Conservation (phyloP, 1,284 basidiomycete species). For the Laetiporus sulphureus region DNA sequence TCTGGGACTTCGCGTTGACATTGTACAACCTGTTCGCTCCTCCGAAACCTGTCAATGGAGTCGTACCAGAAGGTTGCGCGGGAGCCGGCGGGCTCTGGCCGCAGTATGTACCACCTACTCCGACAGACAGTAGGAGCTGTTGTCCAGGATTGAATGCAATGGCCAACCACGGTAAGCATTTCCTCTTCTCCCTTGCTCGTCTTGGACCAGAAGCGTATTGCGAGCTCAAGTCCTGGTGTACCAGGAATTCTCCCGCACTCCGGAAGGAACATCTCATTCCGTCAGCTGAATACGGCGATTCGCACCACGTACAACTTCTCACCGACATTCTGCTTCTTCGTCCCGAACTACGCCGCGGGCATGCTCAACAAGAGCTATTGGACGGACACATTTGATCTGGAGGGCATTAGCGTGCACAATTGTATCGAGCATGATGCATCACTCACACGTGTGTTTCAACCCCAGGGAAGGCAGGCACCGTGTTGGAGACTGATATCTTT, state of each 20-base stretch:
- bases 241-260: conserved; percentile 64
- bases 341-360: conserved; percentile 50
- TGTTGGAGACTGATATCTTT: not conserved
- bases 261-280: conserved; percentile 62
- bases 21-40: conserved; percentile 49
- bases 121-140: conserved; percentile 59
- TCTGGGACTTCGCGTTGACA: conserved; percentile 42
- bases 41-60: conserved; percentile 40
- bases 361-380: conserved; percentile 50
- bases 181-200: too few relatives aligned
- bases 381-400: conserved; percentile 54
- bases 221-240: too few relatives aligned
- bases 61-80: conserved; percentile 49
- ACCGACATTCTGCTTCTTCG: conserved; percentile 57
- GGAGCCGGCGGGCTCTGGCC: conserved; percentile 69
- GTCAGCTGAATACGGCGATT: conserved; percentile 41
- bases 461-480: too few relatives aligned
- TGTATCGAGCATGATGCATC: conserved; percentile 77
- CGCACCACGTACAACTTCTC: conserved; percentile 62
- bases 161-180: conserved; percentile 63
- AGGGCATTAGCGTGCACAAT: conserved; percentile 64
- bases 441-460: conserved; percentile 41
- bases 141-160: conserved; percentile 71
- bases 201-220: too few relatives aligned
- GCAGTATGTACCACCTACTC: conserved; percentile 46